Conservation (phyloP, 768 basidiomycete species). For the Trametes punicea region DNA sequence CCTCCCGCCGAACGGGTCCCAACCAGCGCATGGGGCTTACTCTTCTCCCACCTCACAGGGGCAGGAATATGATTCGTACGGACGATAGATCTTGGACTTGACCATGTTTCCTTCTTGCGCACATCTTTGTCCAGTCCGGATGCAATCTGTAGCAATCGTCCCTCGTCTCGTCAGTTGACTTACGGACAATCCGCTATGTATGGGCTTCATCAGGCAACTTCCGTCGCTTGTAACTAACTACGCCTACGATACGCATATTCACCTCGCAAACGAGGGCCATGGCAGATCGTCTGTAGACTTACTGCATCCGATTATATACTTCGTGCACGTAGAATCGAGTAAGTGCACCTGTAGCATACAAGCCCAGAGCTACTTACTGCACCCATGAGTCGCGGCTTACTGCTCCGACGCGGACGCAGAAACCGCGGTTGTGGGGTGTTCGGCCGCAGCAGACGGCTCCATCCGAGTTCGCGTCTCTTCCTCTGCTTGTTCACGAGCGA, state of each 20-base stretch:
- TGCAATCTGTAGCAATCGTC: constrained; percentile 8
- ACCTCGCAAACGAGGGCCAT: neutral
- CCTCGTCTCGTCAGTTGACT: neutral
- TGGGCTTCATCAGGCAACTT: neutral
- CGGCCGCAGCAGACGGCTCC: neutral
- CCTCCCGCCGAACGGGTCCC: constrained; percentile 4
- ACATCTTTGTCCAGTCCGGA: neutral
- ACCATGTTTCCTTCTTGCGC: neutral
- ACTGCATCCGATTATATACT: constrained; percentile 10
- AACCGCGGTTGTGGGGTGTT: neutral
- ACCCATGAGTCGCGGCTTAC: too few species aligned
- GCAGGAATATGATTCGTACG: constrained; percentile 18
- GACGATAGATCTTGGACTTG: neutral
- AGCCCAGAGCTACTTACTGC: neutral
- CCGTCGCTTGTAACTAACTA: neutral
- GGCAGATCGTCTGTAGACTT: neutral
- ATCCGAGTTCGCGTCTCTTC: neutral
- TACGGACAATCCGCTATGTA: constrained; percentile 16
- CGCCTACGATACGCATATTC: neutral
- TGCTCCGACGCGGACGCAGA: neutral
- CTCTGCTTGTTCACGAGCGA: neutral
- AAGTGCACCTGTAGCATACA: neutral
- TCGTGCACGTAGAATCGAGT: neutral
- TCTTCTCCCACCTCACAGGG: constrained; percentile 12
- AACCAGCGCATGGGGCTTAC: constrained; percentile 18